A percentile compares a stretch with the other conserved stretches of the same genome.
Conservation (phyloP, 805 yeast genomes). For the Kuraishia borneana region DNA sequence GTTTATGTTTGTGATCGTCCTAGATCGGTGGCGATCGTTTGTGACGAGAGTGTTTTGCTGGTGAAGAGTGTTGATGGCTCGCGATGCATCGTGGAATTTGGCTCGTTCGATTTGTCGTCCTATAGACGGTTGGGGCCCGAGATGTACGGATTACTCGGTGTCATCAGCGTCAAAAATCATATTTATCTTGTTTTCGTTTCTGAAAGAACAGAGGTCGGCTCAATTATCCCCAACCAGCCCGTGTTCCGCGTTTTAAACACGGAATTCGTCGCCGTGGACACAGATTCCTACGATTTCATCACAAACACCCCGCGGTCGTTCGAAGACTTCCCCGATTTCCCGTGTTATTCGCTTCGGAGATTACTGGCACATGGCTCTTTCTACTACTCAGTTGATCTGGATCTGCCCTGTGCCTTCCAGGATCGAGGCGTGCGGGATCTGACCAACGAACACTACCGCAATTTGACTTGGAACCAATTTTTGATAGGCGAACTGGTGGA, state of each 20-base stretch:
- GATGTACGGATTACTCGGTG: constrained; percentile 51
- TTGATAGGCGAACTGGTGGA: constrained; percentile 33
- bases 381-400: constrained; percentile 35
- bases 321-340: constrained; percentile 2
- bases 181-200: constrained; percentile 51
- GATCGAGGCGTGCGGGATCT: constrained; percentile 44
- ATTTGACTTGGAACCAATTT: constrained; percentile 40
- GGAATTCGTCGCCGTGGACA: constrained; percentile 53
- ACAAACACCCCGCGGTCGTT: constrained; percentile 16
- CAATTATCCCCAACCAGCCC: constrained; percentile 42
- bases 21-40: constrained; percentile 56
- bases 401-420: constrained; percentile 31
- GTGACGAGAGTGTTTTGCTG: constrained; percentile 46
- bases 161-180: constrained; percentile 40
- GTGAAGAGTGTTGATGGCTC: constrained; percentile 32
- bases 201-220: constrained; percentile 41
- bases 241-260: constrained; percentile 47
- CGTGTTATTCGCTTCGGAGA: constrained; percentile 26
- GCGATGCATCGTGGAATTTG: constrained; percentile 41
- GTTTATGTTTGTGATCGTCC: constrained; percentile 54
- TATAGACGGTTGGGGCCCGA: constrained; percentile 30
- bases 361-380: constrained; percentile 30
- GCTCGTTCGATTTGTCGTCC: constrained; percentile 23
- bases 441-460: constrained; percentile 14
- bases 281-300: constrained; percentile 37